These are phyloP conservation scores for Trichoderma sp. DNA, from an alignment of 2,329 filamentous ascomycete species.

Conservation along the genomic window DNA sequence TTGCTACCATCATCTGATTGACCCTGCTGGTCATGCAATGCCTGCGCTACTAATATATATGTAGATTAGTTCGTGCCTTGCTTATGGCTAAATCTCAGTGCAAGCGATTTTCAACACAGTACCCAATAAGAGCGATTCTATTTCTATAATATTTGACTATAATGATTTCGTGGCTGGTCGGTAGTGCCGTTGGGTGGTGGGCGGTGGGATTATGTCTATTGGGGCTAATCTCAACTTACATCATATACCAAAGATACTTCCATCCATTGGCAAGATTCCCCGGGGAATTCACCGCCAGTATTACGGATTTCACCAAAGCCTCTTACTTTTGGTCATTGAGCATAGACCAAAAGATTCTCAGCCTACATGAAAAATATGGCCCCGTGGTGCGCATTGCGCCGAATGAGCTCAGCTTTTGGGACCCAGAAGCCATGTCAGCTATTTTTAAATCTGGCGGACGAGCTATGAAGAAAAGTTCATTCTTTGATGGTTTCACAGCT, in stretches of 20 bases:
- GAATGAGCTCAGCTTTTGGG: neutral
- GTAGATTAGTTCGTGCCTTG: neutral
- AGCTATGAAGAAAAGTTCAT: neutral
- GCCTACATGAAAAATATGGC: neutral
- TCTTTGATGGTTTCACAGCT: neutral
- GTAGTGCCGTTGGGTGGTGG: neutral
- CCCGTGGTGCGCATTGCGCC: neutral
- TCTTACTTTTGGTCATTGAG: neutral
- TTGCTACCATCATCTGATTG: neutral
- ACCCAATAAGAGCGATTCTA: neutral
- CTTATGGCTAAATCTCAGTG: neutral
- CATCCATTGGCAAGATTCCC: neutral
- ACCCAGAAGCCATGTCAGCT: neutral
- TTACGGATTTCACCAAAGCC: neutral
- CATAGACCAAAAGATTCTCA: neutral
- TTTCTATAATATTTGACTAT: neutral
- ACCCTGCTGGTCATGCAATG: neutral
- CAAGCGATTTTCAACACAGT: neutral
- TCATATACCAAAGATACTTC: neutral
- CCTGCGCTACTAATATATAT: neutral
- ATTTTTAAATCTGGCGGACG: neutral
- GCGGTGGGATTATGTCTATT: neutral
- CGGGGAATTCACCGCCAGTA: neutral
- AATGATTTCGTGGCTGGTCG: neutral
- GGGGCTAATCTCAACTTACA: neutral